Conservation (phyloP, 495 filamentous ascomycete genomes). For the Aspergillus nidulans region DNA sequence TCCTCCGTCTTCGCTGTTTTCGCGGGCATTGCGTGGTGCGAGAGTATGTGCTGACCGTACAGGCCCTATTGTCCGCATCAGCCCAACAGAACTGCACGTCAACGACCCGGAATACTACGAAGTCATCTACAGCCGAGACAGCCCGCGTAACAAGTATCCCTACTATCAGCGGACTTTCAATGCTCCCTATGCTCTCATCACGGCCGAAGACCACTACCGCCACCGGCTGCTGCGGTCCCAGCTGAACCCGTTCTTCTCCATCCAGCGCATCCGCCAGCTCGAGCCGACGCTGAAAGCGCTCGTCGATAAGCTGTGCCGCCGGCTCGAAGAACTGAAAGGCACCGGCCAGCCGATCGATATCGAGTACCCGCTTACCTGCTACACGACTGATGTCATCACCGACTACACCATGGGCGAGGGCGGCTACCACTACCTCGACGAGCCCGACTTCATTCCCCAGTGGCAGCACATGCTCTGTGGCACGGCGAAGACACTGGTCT, state of each 20-base stretch:
- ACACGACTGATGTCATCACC: conserved; percentile 40
- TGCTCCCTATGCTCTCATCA: conserved; percentile 24
- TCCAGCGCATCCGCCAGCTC: conserved; percentile 24
- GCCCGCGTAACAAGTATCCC: conserved; percentile 23
- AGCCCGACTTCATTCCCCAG: conserved; percentile 30
- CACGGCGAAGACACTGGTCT: conserved; percentile 17
- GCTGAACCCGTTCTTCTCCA: conserved; percentile 43
- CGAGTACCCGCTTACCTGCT: conserved; percentile 32
- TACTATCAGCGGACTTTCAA: conserved; percentile 29
- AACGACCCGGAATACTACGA: conserved; percentile 50
- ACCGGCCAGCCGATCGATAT: conserved; percentile 26
- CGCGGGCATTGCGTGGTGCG: too few species aligned
- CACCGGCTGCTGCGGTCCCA: conserved; percentile 31
- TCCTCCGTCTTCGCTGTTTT: too few species aligned
- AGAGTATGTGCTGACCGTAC: neutral
- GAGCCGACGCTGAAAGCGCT: conserved; percentile 28
- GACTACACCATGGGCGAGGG: conserved; percentile 31
- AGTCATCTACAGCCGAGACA: conserved; percentile 38
- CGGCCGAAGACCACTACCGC: conserved; percentile 15
- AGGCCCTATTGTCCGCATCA: conserved; percentile 57
- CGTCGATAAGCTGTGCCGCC: conserved; percentile 28
- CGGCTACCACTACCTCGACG: conserved; percentile 31
- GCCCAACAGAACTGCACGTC: conserved; percentile 52
- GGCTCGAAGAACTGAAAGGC: conserved; percentile 25
- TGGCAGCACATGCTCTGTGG: conserved; percentile 25